These are phyloP conservation scores for Trametes pubescens DNA, from an alignment of 1,284 basidiomycete species.

Conservation along the genomic window DNA sequence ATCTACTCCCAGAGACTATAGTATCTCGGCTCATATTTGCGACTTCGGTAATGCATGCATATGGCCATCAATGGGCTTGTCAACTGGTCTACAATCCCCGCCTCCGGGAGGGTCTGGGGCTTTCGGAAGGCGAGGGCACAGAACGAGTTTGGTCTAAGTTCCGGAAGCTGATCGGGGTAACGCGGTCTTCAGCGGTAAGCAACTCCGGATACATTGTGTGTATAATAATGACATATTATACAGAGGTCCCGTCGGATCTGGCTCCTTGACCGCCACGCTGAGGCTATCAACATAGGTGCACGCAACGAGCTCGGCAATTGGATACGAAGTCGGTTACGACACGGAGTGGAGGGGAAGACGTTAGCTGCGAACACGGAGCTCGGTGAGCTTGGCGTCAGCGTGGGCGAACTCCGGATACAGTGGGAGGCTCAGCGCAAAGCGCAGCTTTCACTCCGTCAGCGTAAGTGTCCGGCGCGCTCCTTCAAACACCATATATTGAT, in stretches of 20 bases:
- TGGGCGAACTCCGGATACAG: constrained; percentile 36
- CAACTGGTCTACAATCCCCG: constrained; percentile 49
- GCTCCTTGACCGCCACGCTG: constrained; percentile 21
- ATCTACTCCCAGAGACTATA: constrained; percentile 39
- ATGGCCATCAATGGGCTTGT: constrained; percentile 51
- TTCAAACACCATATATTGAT: background rate
- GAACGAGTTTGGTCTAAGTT: constrained; percentile 48
- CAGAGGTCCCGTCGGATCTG: constrained; percentile 17
- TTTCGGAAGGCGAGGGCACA: constrained; percentile 47
- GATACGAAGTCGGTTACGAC: constrained; percentile 6
- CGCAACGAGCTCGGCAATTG: constrained; percentile 23
- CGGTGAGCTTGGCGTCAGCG: constrained; percentile 18
- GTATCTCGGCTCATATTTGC: constrained; percentile 40
- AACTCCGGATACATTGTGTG: background rate
- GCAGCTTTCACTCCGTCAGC: constrained; percentile 43
- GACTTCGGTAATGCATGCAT: constrained; percentile 51
- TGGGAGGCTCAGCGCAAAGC: constrained; percentile 43
- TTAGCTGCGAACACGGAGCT: background rate
- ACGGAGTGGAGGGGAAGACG: background rate
- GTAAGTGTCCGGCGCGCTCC: constrained; percentile 35
- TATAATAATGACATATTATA: background rate
- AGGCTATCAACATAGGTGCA: background rate
- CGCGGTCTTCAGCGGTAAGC: constrained; percentile 38
- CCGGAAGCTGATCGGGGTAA: constrained; percentile 43
- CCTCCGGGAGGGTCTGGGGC: constrained; percentile 40